A percentile compares a stretch with the other conserved stretches of the same genome.
phyloP scores from a whole-genome alignment of 2,329 filamentous ascomycete genomes.

The Apiospora saccharicola region DNA sequence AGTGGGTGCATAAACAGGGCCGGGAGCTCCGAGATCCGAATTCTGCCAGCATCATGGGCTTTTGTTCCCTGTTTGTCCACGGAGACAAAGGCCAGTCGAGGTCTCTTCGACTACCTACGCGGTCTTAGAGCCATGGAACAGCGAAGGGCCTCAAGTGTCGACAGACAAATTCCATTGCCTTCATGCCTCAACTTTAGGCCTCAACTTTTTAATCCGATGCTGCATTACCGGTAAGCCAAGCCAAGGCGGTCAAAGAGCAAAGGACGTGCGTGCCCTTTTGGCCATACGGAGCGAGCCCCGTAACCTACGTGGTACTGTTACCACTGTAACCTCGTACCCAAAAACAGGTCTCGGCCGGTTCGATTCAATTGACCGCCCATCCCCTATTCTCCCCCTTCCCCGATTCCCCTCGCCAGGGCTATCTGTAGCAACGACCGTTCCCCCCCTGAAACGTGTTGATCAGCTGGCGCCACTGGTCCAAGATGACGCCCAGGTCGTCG shows the following conservation, averaged over 20 bases:
- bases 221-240: not conserved
- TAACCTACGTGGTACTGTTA: not conserved
- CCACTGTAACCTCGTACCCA: not conserved
- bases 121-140: not conserved
- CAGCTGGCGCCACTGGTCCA: not conserved
- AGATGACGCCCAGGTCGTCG: not conserved
- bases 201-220: not conserved
- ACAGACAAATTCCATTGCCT: not conserved
- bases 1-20: not conserved
- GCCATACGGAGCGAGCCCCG: not conserved
- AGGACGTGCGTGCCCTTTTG: not conserved
- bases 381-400: not conserved
- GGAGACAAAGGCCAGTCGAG: not conserved
- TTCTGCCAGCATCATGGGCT: not conserved
- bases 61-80: not conserved
- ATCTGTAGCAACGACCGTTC: not conserved
- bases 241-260: not conserved
- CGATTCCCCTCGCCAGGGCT: not conserved
- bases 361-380: not conserved
- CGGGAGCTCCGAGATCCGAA: not conserved
- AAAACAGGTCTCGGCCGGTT: not conserved
- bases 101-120: not conserved
- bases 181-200: not conserved
- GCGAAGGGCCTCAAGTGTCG: not conserved
- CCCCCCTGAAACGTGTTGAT: not conserved